These are phyloP conservation scores for Metahyphopichia silvanorum DNA, from an alignment of 805 yeast species.

Conservation along the genomic window DNA sequence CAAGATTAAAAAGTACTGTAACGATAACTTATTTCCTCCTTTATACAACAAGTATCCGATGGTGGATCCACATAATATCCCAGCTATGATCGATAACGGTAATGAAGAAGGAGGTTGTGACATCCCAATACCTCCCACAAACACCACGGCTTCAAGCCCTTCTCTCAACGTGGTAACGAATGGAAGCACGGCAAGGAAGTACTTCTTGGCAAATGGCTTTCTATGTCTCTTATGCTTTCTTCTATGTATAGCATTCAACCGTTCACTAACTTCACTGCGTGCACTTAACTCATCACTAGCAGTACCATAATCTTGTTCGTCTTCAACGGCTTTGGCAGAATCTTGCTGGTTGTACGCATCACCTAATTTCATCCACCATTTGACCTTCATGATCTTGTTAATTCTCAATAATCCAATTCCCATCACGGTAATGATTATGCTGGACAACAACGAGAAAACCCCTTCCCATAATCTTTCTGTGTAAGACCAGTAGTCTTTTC, in stretches of 20 bases:
- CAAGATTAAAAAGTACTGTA: slow-evolving; percentile 68
- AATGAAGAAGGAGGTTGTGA: slow-evolving; percentile 59
- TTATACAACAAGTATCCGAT: slow-evolving; percentile 69
- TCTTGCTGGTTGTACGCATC: slow-evolving; percentile 31
- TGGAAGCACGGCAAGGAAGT: slow-evolving; percentile 75
- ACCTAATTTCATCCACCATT: slow-evolving; percentile 59
- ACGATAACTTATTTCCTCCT: slow-evolving; percentile 75
- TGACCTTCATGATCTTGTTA: slow-evolving; percentile 71
- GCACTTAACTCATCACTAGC: slow-evolving; percentile 5
- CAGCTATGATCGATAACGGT: slow-evolving; percentile 57
- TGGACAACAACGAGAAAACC: slow-evolving; percentile 70
- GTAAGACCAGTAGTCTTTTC: slow-evolving; percentile 81
- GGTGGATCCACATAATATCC: slow-evolving; percentile 53
- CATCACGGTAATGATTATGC: slow-evolving; percentile 79
- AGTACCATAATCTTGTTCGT: slow-evolving; percentile 8
- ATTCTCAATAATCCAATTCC: slow-evolving; percentile 79
- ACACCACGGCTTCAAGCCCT: slow-evolving; percentile 89
- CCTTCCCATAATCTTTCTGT: slow-evolving; percentile 94
- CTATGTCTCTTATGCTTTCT: slow-evolving; percentile 1
- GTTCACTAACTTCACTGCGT: not conserved
- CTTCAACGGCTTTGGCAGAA: slow-evolving; percentile 1
- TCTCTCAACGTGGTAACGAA: slow-evolving; percentile 84
- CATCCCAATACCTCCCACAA: slow-evolving; percentile 80
- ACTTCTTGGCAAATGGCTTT: slow-evolving; percentile 46
- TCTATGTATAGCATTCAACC: not conserved